Conservation (phyloP, 1,139 yeast species). For the Wickerhamomyces sp. region DNA sequence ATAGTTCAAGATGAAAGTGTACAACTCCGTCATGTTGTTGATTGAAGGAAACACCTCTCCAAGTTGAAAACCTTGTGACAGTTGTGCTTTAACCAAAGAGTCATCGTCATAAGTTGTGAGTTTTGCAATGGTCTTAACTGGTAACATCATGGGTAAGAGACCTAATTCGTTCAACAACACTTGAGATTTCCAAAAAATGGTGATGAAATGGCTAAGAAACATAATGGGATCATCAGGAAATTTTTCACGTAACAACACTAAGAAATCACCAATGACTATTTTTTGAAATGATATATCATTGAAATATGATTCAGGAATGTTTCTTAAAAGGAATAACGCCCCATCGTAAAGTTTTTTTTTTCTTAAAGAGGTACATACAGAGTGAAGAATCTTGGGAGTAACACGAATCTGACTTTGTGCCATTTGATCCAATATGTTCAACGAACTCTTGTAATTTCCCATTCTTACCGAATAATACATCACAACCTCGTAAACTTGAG, state of each 20-base stretch:
- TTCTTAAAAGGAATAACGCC: constrained; percentile 10
- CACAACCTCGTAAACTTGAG: constrained; percentile 14
- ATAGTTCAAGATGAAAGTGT: constrained; percentile 10
- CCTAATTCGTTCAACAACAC: constrained; percentile 13
- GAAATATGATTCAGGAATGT: constrained; percentile 5
- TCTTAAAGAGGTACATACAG: constrained; percentile 14
- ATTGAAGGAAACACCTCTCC: constrained; percentile 8
- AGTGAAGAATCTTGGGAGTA: constrained; percentile 11
- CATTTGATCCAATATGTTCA: constrained; percentile 13
- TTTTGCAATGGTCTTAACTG: background rate
- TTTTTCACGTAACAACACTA: constrained; percentile 13
- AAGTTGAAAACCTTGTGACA: constrained; percentile 10
- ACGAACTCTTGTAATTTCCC: constrained; percentile 12
- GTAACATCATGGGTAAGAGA: constrained; percentile 10
- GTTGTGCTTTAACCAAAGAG: constrained; percentile 11
- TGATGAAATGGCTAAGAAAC: constrained; percentile 17
- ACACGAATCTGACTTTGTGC: constrained; percentile 8
- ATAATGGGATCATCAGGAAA: constrained; percentile 16
- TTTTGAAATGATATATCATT: constrained; percentile 4
- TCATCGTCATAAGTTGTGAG: background rate
- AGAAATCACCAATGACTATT: constrained; percentile 12
- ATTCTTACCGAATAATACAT: constrained; percentile 12
- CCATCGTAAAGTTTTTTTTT: constrained; percentile 16
- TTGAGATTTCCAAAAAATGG: constrained; percentile 12
- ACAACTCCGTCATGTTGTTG: constrained; percentile 14